Evolutionary conservation across 1,139 yeast species (phyloP).

Genomic region (Hemisphaericaspora lyxosophila): DNA sequence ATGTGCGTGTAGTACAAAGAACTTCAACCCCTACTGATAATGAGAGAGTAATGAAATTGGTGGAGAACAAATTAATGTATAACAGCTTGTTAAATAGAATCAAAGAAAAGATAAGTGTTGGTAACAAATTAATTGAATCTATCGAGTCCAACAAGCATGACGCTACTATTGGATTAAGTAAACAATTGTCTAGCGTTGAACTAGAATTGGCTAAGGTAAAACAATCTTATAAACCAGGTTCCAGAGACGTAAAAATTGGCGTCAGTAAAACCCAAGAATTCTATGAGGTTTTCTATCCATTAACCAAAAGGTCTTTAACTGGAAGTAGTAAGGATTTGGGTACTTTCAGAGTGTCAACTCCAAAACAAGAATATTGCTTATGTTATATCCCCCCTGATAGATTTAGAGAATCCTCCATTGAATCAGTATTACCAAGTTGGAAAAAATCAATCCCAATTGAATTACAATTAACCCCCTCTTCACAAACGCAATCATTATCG

Average conservation of each 20-base stretch:
- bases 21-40: slow-evolving; percentile 12
- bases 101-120: slow-evolving; percentile 28
- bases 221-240: slow-evolving; percentile 19
- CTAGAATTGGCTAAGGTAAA: slow-evolving; percentile 20
- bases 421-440: slow-evolving; percentile 23
- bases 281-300: slow-evolving; percentile 16
- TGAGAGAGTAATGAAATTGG: slow-evolving; percentile 18
- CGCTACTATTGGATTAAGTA: slow-evolving; percentile 16
- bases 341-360: slow-evolving; percentile 25
- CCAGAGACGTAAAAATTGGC: slow-evolving; percentile 14
- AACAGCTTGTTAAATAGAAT: slow-evolving; percentile 28
- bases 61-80: slow-evolving; percentile 23
- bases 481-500: slow-evolving; percentile 10
- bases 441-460: slow-evolving; percentile 32
- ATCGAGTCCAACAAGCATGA: slow-evolving; percentile 17
- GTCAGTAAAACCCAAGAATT: slow-evolving; percentile 10
- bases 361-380: slow-evolving; percentile 26
- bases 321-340: slow-evolving; percentile 17
- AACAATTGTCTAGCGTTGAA: slow-evolving; percentile 18
- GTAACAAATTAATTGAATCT: slow-evolving; percentile 20
- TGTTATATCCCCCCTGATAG: slow-evolving; percentile 34
- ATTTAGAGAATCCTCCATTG: slow-evolving; percentile 17
- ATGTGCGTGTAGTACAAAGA: slow-evolving; percentile 32
- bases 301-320: slow-evolving; percentile 16
- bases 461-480: slow-evolving; percentile 8